Base-by-base conservation (phyloP, 1,284 basidiomycete species). In the Moesziomyces parantarcticus region DNA sequence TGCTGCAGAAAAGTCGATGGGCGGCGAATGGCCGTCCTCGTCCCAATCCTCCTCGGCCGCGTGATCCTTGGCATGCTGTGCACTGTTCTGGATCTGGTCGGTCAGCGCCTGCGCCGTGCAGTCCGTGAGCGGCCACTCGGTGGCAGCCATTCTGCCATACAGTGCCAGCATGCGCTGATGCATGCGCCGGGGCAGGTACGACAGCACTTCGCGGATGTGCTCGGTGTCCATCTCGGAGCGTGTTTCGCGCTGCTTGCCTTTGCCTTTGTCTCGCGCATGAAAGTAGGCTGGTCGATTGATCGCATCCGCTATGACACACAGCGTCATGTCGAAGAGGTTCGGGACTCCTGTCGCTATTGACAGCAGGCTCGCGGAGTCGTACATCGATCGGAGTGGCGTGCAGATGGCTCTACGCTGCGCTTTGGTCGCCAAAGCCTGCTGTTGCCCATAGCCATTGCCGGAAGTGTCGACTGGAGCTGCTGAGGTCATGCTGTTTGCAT, bases 221-320 rank as follows among this genome's bases (percentile, higher is more conserved):
- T 21, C 23, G 5, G 20, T 39, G 7, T 55, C 49, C 50, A 58
- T 53, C 0, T 51, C 59, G n/a, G 47, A 14, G 3, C 20, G 20
- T 13, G 25, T 39, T 18, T 5, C 7, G n/a, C 25, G 32, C 4
- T 2, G 43, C 11, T 44, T 45, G 11, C 46, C 53, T 44, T 49
- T 60, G 10, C 25, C 29, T 11, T 32, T 60, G 10, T 21, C 29
- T 11, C 25, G 26, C 3, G 21, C 36, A 6, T 10, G 10, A 2
- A 26, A 4, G 16, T 32, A 16, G 2, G 26, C 25, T 0, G 61
- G 62, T 9, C 52, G 23, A 21, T 66, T 66, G 21, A 72, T 40
- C 1, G 49, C 50, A 32, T 72, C 63, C 18, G 69, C 65, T 8
- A 73, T 62, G 2, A 63, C 61, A 23, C 65, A 65, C 1, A 73